Conservation (phyloP, 2,329 filamentous ascomycete species). For the Chalaropsis thielavioides region DNA sequence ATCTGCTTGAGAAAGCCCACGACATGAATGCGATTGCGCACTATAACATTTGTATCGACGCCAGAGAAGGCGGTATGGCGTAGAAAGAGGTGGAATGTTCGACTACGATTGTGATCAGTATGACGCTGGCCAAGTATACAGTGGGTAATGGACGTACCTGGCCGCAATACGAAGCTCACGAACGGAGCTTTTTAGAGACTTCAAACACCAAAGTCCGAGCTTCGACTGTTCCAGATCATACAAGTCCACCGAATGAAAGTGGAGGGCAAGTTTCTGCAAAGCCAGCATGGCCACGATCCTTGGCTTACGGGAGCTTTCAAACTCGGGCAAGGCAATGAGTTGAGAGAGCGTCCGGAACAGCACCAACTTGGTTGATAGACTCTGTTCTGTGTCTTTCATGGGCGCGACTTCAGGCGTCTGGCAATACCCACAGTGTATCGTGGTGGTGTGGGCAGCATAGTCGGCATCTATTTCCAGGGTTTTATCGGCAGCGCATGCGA, state of each 20-base stretch:
- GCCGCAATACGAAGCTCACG: slow-evolving; percentile 75
- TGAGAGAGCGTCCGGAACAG: slow-evolving; percentile 28
- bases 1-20: slow-evolving; percentile 58
- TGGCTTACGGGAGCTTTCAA: slow-evolving; percentile 41
- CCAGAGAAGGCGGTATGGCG: slow-evolving; percentile 19
- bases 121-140: background rate
- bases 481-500: slow-evolving; percentile 41
- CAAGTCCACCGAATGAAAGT: slow-evolving; percentile 44
- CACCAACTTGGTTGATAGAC: slow-evolving; percentile 1
- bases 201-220: slow-evolving; percentile 67
- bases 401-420: slow-evolving; percentile 12
- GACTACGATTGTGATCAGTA: slow-evolving; percentile 29
- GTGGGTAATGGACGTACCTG: slow-evolving; percentile 34
- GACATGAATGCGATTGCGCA: slow-evolving; percentile 29
- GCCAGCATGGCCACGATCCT: slow-evolving; percentile 58
- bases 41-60: slow-evolving; percentile 20
- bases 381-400: slow-evolving; percentile 11
- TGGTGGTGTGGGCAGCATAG: background rate
- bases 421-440: slow-evolving; percentile 12
- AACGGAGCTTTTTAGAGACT: slow-evolving; percentile 67
- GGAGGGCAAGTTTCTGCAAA: slow-evolving; percentile 53
- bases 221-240: slow-evolving; percentile 53
- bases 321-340: slow-evolving; percentile 32
- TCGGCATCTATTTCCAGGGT: slow-evolving; percentile 25
- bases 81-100: slow-evolving; percentile 53